Percentiles rank a stretch among this genome's conserved stretches.
Conservation (phyloP, 129 eudicot genomes). For the Saposhnikovia divaricata region DNA sequence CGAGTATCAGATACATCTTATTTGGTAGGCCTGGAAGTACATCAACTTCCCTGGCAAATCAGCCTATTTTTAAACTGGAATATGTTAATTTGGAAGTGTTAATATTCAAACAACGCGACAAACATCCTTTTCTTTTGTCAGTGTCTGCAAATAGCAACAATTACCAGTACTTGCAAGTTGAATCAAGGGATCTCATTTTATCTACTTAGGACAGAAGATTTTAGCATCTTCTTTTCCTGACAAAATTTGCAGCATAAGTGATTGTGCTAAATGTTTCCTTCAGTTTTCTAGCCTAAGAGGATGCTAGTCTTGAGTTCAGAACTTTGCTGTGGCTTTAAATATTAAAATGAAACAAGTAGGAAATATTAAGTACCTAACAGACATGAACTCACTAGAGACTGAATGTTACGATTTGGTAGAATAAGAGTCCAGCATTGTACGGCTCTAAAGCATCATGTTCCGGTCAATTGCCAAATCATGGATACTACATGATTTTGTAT, state of each 20-base stretch:
- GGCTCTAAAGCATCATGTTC: too few relatives aligned
- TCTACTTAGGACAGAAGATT: conserved; percentile 42
- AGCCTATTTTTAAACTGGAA: conserved; percentile 24
- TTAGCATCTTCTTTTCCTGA: conserved; percentile 42
- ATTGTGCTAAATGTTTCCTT: conserved; percentile 17
- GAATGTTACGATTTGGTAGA: too few relatives aligned
- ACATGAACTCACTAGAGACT: too few relatives aligned
- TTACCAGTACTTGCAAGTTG: not conserved
- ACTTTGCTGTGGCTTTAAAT: not conserved
- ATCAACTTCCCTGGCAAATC: conserved; percentile 73
- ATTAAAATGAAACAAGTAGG: too few relatives aligned
- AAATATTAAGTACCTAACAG: conserved; percentile 24
- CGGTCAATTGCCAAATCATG: too few relatives aligned
- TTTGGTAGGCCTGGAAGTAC: conserved; percentile 38
- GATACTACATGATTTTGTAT: too few relatives aligned
- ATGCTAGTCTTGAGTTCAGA: not conserved
- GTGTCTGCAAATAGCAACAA: not conserved
- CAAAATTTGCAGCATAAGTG: not conserved
- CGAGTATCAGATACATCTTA: conserved; percentile 37
- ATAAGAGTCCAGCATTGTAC: too few relatives aligned
- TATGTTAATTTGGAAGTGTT: not conserved
- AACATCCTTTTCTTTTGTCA: not conserved
- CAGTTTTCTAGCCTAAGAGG: conserved; percentile 27
- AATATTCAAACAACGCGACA: not conserved
- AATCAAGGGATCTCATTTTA: conserved; percentile 38